Evolutionary conservation across 2,329 filamentous ascomycete species (phyloP), one percentile per base, ranked within the genome.

Genomic region (Hortaea werneckii): DNA sequence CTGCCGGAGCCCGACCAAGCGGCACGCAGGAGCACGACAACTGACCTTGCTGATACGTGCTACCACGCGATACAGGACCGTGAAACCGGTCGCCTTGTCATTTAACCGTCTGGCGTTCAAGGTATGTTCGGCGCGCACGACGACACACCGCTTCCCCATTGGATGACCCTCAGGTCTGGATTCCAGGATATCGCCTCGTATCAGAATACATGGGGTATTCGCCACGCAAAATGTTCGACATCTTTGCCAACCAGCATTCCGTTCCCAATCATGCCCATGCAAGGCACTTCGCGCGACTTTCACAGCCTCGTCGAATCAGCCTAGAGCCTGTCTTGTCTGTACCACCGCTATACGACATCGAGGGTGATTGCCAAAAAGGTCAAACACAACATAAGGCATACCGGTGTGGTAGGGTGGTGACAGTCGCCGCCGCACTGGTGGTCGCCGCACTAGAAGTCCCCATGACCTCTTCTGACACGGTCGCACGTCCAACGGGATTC

Each of bases 401-500:
- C 13, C 35, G 30, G 41, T 30, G 34, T 37, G 34, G 12, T 11
- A 11, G 10, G 10, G 34, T 11, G 10, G 12, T 29, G 12, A 35
- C 12, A 5, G 20, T 37, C 8, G 28, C 40, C 13, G 34, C 12
- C 11, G 34, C 30, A 11, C 12, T 34, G 4, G 27, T 30, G 5
- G 29, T 34, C 12, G 37, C n/a, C 10, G 37, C 35, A 11, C 13
- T 37, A 8, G 37, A 39, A 10, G 28, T 45, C 30, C 30, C 42
- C 38, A 29, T n/a, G 34, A 42, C 46, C 10, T 37, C 38, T 6
- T 37, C 40, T 39, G 42, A 41, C 4, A 64, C 53, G 10, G 49
- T 54, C 42, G 54, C 65, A 34, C 74, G 65, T 8, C 73, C 74
- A 5, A 70, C 64, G 1, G 70, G 58, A 28, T 62, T 56, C 5